Evolutionary conservation across 2,329 filamentous ascomycete genomes (phyloP), one percentile per base, ranked within the genome.

Genomic region (Dichotomopilus funicola): DNA sequence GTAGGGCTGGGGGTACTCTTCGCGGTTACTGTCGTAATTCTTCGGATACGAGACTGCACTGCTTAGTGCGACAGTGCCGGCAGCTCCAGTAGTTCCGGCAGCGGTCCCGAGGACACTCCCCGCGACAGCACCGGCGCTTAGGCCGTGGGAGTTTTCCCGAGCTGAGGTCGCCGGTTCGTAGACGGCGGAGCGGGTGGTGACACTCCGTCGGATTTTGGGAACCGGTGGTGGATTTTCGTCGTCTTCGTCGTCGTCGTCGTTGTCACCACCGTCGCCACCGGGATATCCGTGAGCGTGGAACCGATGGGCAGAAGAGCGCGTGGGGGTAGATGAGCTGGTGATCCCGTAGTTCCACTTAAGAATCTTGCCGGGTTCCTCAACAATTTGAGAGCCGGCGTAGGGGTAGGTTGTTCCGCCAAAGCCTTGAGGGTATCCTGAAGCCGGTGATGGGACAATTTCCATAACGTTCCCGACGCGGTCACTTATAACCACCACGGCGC

Each of bases 381-480:
- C 62, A 12, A 69, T 71, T 4, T 27, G 19, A 27, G 72, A 72
- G 38, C 70, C 68, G 3, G 70, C 71, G 34, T 61, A 66, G 42
- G 70, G 68, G 27, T 71, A 59, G 3, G 68, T 68, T 11, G 70
- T 67, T 27, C 70, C 69, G 37, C 55, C 61, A 60, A 73, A 68
- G 52, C 66, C 62, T 5, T 70, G 61, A 33, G 69, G 63, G 50
- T 74, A 72, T 37, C 69, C 69, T 42, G 64, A 62, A 41, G 68
- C 66, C 10, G 69, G 68, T 7, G 76, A 75, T 68, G 83, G 87
- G 49, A 91, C 82, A 35, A 89, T 87, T 67, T 94, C 88, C 67
- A 95, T 84, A 63, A 81, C 87, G 73, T 95, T 95, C 50, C 88
- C 88, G 72, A 95, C 89, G 53, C 89, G 79, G 70, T 95, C 90